A percentile compares a stretch with the other conserved stretches of the same genome.
These are phyloP conservation scores for Dendrobium chrysotoxum DNA, from an alignment of 106 monocot species.

Conservation along the genomic window DNA sequence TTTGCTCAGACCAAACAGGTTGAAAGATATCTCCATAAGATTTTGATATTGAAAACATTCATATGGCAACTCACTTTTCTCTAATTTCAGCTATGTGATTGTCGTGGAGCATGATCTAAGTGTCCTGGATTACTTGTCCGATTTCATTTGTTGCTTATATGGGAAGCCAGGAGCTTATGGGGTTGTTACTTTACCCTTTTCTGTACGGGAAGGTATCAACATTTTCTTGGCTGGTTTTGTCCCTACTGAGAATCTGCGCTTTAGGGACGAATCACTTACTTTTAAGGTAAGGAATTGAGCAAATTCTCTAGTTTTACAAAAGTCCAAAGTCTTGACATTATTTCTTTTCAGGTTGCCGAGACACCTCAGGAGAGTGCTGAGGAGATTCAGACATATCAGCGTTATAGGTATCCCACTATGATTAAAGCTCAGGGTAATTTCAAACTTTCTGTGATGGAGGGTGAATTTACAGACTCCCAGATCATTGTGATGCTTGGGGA, in stretches of 20 bases:
- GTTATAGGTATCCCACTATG: constrained; percentile 93
- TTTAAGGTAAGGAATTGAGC: constrained; percentile 43
- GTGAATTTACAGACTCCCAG: constrained; percentile 98
- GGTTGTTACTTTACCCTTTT: constrained; percentile 94
- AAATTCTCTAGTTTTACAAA: not conserved
- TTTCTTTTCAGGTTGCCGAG: constrained; percentile 78
- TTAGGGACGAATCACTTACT: constrained; percentile 92
- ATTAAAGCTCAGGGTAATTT: constrained; percentile 86
- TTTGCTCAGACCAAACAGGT: constrained; percentile 88
- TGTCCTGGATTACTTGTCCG: constrained; percentile 94
- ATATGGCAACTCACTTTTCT: not conserved
- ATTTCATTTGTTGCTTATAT: constrained; percentile 98
- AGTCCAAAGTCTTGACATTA: not conserved
- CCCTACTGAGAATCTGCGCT: constrained; percentile 86
- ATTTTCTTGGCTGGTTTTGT: constrained; percentile 96
- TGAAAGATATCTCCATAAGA: constrained; percentile 13
- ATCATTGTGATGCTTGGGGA: constrained; percentile 99
- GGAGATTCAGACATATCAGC: constrained; percentile 90
- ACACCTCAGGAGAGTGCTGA: constrained; percentile 95
- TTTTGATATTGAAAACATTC: not conserved
- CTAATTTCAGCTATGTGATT: constrained; percentile 78
- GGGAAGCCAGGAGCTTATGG: constrained; percentile 99
- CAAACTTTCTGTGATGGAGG: constrained; percentile 80
- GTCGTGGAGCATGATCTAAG: constrained; percentile 99
- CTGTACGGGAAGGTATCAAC: constrained; percentile 99